Conservation (phyloP, 1,284 basidiomycete genomes). For the Gymnopus androsaceus region DNA sequence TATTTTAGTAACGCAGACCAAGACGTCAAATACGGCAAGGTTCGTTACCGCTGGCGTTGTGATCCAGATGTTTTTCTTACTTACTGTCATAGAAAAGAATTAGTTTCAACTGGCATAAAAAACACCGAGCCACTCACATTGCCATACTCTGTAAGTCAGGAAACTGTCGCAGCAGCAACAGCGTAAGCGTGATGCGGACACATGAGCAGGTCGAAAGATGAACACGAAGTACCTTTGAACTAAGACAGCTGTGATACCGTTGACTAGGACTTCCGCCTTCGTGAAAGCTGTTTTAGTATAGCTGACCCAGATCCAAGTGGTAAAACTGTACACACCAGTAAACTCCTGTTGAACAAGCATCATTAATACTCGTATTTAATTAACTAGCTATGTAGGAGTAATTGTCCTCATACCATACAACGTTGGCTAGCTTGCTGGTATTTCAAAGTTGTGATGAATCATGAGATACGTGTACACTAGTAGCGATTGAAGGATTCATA, state of each 20-base stretch:
- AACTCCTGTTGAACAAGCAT: slow-evolving; percentile 37
- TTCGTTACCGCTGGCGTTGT: slow-evolving; percentile 24
- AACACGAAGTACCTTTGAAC: slow-evolving; percentile 10
- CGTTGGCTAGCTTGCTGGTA: slow-evolving; percentile 30
- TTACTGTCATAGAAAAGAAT: slow-evolving; percentile 23
- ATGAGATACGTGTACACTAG: slow-evolving; percentile 57
- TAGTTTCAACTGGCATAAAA: not conserved
- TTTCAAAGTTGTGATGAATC: slow-evolving; percentile 49
- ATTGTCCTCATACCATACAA: slow-evolving; percentile 58
- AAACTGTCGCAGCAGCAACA: not conserved
- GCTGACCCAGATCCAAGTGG: not conserved
- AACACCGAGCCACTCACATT: not conserved
- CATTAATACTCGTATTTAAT: not conserved
- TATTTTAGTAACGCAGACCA: not conserved
- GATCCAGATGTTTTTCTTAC: slow-evolving; percentile 27
- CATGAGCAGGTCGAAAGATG: not conserved
- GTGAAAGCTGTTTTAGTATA: not conserved
- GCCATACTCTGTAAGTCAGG: slow-evolving; percentile 8
- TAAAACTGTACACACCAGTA: slow-evolving; percentile 39
- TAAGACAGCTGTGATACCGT: slow-evolving; percentile 20
- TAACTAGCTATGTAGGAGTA: not conserved
- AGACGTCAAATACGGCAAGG: not conserved
- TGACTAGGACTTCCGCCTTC: slow-evolving; percentile 56
- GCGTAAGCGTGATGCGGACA: not conserved
- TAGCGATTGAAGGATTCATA: slow-evolving; percentile 21